A percentile compares a stretch with the other conserved stretches of the same genome.
Evolutionary conservation across 495 filamentous ascomycete species (phyloP).

Genomic region (Xylaria curta): DNA sequence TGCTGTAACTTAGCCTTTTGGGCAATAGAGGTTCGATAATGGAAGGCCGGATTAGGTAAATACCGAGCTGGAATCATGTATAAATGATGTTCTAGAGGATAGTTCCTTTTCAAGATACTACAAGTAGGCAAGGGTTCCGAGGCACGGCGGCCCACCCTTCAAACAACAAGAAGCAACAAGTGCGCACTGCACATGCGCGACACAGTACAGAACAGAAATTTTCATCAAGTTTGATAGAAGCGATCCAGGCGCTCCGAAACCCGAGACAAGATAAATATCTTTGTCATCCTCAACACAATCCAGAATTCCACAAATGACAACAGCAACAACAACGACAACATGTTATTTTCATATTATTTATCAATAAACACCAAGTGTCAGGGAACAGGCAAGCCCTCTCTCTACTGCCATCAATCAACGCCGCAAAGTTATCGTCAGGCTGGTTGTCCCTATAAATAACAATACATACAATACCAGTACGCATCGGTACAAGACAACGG

Average conservation of each 20-base stretch:
- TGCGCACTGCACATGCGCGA: neutral
- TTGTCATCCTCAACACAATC: neutral
- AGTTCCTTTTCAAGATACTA: neutral
- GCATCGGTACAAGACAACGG: neutral
- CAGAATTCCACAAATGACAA: too few species aligned
- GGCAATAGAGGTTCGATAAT: neutral
- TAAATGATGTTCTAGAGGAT: neutral
- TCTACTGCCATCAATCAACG: neutral
- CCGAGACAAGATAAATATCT: neutral
- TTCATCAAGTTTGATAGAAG: neutral
- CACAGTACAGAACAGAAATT: slow-evolving; percentile 3
- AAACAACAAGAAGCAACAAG: neutral
- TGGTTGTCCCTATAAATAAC: slow-evolving; percentile 20
- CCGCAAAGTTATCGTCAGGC: neutral
- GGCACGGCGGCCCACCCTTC: neutral
- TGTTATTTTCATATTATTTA: neutral
- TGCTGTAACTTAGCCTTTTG: slow-evolving; percentile 11
- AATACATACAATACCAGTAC: neutral
- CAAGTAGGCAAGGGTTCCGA: neutral
- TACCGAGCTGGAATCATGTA: slow-evolving; percentile 4
- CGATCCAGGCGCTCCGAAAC: slow-evolving; percentile 9
- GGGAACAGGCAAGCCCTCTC: neutral
- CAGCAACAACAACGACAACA: neutral
- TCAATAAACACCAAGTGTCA: neutral
- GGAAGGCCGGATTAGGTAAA: slow-evolving; percentile 18